Evolutionary conservation across 163 green algal genomes (phyloP), one percentile per base, ranked within the genome.

Genomic region (Chlorella variabilis): DNA sequence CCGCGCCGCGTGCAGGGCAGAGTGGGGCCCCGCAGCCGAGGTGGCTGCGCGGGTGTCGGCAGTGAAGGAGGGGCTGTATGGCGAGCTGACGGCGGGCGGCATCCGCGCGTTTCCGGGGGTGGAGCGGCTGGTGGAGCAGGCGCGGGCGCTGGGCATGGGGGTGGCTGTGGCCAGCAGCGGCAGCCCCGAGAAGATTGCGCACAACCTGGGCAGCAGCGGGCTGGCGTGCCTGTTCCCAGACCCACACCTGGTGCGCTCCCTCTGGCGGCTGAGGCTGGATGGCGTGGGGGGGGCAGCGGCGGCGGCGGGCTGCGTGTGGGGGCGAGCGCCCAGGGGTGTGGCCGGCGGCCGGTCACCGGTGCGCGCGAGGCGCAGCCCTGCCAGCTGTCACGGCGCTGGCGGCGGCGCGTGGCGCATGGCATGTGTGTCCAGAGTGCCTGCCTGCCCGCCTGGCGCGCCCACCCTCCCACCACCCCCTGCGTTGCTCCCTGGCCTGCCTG

Each of bases 21-120:
- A 80, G 0, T 80, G 58, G 74, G 74, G 58, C 56, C 58, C 63
- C 36, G 51, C 56, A 4, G 38, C 71, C 0, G 38, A 54, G 42
- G 54, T 77, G 29, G 54, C 61, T 17, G 56, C 41, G 17, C 23
- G 49, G 33, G 83, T 94, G 27, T 51, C 81, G n/a, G 85, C 75
- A 1, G 83, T 73, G 39, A 95, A 95, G 84, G 91, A 95, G 69
- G 34, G 49, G 15, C 51, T 88, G 27, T 96, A 94, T 67, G 61
- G 87, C 65, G 41, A 87, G 67, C 85, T 95, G n/a, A 95, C 92
- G 0, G 74, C 71, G 15, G 84, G 36, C 1, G 91, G 91, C 51
- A 89, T 96, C n/a, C 0, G 29, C 0, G 85, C 91, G 8, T 92
- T 96, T 65, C 29, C 76, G 5, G 88, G 70, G 2, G 68, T 67